Base-by-base conservation (phyloP, 2,329 filamentous ascomycete genomes). In the Microthyrium microscopicum region DNA sequence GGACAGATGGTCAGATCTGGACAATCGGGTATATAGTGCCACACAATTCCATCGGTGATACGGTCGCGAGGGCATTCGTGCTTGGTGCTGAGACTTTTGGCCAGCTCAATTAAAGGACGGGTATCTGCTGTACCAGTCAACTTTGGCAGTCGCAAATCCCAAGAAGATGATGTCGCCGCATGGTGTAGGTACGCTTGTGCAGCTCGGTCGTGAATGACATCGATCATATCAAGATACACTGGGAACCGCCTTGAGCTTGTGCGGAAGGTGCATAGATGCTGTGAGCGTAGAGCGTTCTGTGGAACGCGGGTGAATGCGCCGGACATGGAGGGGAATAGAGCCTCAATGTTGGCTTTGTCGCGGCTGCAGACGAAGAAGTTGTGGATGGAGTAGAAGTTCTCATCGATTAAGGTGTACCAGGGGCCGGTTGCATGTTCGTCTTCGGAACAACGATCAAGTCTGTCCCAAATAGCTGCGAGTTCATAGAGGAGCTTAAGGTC, bases 1-100 rank as follows among this genome's bases (percentile, higher is more conserved):
- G 79, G 73, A 53, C 85, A 95, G 4, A 92, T 76, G 1, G 78
- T 83, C 45, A 93, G 72, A 30, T 84, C 70, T 0, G 78, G 80
- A 0, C 91, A 58, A 11, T 69, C 62, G 1, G 78, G 71, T 51
- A 91, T 82, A 35, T 69, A 73, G 51, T 91, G 75, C 85, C 85
- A 94, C 25, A 65, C 59, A 9, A 64, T 66, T 35, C 71, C 66
- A n/a, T 61, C 52, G 3, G 77, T 54, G 4, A 71, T 62, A n/a
- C 62, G 66, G 47, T 79, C 72, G 21, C 71, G 64, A 15, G 61
- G 59, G 48, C 82, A 91, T 47, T 82, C 71, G 38, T 31, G 51
- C 42, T 49, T 38, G 18, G 13, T 25, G 17, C 7, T 24, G 8
- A 18, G 12, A 12, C 44, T 26, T 48, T 55, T 21, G 68, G 67